phyloP scores from a whole-genome alignment of 1,284 basidiomycete species.

The Austroboletus niveus region DNA sequence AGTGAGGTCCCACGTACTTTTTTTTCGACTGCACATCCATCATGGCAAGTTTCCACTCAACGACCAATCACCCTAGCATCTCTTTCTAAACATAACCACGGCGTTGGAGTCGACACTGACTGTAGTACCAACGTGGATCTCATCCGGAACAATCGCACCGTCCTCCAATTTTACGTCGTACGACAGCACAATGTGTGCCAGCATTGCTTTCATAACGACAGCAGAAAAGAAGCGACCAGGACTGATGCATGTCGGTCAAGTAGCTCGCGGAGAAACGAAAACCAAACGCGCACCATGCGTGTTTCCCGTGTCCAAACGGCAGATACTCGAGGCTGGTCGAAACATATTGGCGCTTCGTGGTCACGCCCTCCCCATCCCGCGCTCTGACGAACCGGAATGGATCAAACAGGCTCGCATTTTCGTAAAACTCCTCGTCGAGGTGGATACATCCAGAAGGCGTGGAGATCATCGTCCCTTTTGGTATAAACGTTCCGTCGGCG shows the following conservation, averaged over 20 bases:
- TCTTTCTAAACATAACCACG: not conserved
- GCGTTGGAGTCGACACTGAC: not conserved
- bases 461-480: conserved; percentile 34
- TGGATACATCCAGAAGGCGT: conserved; percentile 27
- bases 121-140: not conserved
- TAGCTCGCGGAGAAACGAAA: not conserved
- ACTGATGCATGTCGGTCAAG: not conserved
- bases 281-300: not conserved
- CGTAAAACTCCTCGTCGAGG: conserved; percentile 27
- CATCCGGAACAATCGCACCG: not conserved
- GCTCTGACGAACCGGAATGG: conserved; percentile 31
- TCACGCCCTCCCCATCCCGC: not conserved
- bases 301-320: not conserved
- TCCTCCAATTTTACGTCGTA: not conserved
- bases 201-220: not conserved
- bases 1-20: too few species aligned
- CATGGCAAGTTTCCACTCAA: too few species aligned
- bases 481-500: conserved; percentile 42
- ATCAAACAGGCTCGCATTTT: conserved; percentile 30
- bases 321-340: not conserved
- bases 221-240: not conserved
- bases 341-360: not conserved
- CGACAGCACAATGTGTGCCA: not conserved
- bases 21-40: too few species aligned
- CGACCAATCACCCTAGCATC: not conserved